Percentiles rank a stretch among this genome's conserved stretches.
phyloP scores from a whole-genome alignment of 2,329 filamentous ascomycete species.

The Colletotrichum theobromicola region DNA sequence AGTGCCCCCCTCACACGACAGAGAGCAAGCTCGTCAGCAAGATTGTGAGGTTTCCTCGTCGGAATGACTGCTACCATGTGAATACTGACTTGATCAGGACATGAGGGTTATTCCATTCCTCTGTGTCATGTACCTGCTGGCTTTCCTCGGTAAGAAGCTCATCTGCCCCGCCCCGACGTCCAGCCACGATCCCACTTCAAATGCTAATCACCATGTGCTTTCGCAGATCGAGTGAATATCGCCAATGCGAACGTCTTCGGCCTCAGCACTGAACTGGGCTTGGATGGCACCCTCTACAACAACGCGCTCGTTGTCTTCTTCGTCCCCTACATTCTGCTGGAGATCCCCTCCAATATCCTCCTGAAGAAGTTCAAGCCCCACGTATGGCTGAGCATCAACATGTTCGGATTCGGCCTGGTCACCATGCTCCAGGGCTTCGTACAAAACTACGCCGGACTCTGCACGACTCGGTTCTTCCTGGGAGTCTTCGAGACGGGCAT shows the following conservation, averaged over 20 bases:
- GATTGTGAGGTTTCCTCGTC: conserved; percentile 48
- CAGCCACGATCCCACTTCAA: not conserved
- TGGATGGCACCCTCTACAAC: conserved; percentile 70
- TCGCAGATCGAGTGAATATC: conserved; percentile 73
- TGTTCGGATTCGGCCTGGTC: conserved; percentile 82
- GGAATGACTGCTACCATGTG: not conserved
- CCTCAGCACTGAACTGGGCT: conserved; percentile 65
- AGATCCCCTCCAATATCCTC: conserved; percentile 56
- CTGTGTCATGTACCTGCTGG: conserved; percentile 73
- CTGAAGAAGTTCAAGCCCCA: conserved; percentile 55
- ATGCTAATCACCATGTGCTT: not conserved
- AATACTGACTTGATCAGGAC: conserved; percentile 36
- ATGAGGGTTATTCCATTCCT: conserved; percentile 74
- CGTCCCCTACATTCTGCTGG: conserved; percentile 78
- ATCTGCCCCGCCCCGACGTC: not conserved
- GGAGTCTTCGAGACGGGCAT: conserved; percentile 79
- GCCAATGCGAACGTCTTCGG: conserved; percentile 76
- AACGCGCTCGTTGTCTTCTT: conserved; percentile 83
- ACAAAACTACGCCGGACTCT: conserved; percentile 76
- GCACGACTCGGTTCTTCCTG: conserved; percentile 85
- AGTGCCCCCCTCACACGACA: conserved; percentile 60
- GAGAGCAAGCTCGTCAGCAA: conserved; percentile 71
- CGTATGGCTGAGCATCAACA: conserved; percentile 79
- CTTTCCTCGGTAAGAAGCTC: conserved; percentile 60
- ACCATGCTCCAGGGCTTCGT: conserved; percentile 80